A percentile compares a stretch with the other conserved stretches of the same genome.
These are phyloP conservation scores for Flaveria ramosissima DNA, from an alignment of 129 eudicot species.

Conservation along the genomic window DNA sequence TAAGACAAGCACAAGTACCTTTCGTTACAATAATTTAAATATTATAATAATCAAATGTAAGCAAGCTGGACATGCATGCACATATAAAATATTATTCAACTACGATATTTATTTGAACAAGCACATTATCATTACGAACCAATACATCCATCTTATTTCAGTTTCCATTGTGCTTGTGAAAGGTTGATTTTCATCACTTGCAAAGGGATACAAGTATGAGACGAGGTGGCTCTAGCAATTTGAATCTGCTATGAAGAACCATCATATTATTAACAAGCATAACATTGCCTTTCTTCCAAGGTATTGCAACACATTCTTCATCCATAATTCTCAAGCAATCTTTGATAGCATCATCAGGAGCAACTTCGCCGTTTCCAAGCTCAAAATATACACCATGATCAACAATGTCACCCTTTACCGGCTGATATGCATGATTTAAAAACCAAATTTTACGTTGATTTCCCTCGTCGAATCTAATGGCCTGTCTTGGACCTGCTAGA, in stretches of 20 bases:
- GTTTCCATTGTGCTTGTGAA: too few species aligned
- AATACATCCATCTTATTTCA: too few species aligned
- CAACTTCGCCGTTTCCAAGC: conserved; percentile 61
- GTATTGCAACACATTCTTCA: conserved; percentile 68
- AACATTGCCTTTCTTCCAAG: conserved; percentile 85
- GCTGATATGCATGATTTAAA: conserved; percentile 39
- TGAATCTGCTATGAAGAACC: conserved; percentile 67
- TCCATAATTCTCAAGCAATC: conserved; percentile 54
- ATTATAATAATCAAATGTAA: too few species aligned
- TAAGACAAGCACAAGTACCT: too few species aligned
- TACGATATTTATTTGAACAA: too few species aligned
- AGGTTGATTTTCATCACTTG: conserved; percentile 42
- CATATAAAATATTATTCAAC: too few species aligned
- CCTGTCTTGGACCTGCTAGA: conserved; percentile 72
- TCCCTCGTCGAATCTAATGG: conserved; percentile 43
- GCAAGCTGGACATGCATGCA: too few species aligned
- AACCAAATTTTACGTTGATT: conserved; percentile 75
- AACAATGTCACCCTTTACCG: conserved; percentile 15
- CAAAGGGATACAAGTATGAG: conserved; percentile 76
- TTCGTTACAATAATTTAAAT: too few species aligned
- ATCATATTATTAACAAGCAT: conserved; percentile 66
- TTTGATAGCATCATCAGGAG: conserved; percentile 42
- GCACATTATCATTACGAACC: too few species aligned
- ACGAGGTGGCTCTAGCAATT: conserved; percentile 65
- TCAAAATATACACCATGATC: conserved; percentile 17